Evolutionary conservation across 306 rosid genomes (phyloP).

Genomic region (Rosa lucieae): DNA sequence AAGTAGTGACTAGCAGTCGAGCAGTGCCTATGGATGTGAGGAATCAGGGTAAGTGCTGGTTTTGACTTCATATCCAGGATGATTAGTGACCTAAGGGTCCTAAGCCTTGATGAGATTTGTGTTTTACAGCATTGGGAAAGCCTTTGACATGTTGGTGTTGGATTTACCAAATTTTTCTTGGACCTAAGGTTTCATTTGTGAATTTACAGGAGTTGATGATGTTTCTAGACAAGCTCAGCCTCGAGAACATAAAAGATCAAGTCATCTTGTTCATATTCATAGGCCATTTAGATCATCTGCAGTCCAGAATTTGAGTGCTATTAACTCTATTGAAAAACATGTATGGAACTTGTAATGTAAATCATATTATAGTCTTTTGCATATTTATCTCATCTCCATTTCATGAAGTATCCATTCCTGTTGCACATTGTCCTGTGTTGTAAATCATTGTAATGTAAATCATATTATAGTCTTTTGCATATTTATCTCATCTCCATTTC

Average conservation of each 20-base stretch:
- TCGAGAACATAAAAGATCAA: background rate
- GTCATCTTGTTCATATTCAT: conserved; percentile 14
- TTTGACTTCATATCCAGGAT: background rate
- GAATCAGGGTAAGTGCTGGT: conserved; percentile 8
- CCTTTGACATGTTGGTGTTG: background rate
- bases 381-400: background rate
- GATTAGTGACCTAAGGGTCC: conserved; percentile 1
- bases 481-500: background rate
- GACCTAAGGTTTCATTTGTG: conserved; percentile 1
- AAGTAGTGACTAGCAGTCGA: conserved; percentile 11
- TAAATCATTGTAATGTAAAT: conserved; percentile 6
- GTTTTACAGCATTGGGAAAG: background rate
- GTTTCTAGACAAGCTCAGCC: conserved; percentile 7
- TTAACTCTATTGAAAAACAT: conserved; percentile 32
- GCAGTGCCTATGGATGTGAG: conserved; percentile 13
- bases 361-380: conserved; percentile 8
- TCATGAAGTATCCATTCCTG: background rate
- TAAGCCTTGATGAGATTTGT: background rate
- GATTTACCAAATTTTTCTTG: background rate
- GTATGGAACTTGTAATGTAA: conserved; percentile 40
- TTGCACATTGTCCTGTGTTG: background rate
- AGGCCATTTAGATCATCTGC: conserved; percentile 45
- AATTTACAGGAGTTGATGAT: conserved; percentile 6
- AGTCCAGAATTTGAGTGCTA: conserved; percentile 36
- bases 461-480: conserved; percentile 1